Conservation (phyloP, 352 stramenopile species). For the Lagenidium giganteum region DNA sequence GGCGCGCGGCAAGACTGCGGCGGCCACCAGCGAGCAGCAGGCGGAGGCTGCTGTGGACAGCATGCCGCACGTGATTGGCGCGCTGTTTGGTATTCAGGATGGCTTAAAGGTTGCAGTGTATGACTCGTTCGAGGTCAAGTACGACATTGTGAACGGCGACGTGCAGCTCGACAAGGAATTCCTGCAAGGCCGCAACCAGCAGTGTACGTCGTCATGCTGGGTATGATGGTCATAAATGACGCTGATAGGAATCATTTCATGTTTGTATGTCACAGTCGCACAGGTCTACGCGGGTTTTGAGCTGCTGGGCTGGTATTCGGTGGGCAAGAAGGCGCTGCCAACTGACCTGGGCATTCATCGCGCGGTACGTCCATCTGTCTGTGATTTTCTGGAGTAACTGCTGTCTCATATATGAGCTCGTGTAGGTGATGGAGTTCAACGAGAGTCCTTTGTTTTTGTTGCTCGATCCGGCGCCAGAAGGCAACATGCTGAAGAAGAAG, state of each 20-base stretch:
- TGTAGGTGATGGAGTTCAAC: conserved; percentile 85
- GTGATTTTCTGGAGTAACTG: not conserved
- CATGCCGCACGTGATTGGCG: conserved; percentile 69
- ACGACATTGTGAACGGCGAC: conserved; percentile 41
- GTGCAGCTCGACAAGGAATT: conserved; percentile 84
- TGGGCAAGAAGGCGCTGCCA: conserved; percentile 58
- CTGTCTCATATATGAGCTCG: not conserved
- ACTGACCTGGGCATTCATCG: conserved; percentile 76
- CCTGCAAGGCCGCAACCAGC: conserved; percentile 66
- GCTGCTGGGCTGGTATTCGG: conserved; percentile 86
- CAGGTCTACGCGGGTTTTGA: conserved; percentile 87
- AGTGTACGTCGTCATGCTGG: conserved; percentile 40
- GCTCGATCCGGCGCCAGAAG: conserved; percentile 57
- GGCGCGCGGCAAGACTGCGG: too few species aligned
- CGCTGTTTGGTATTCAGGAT: conserved; percentile 91
- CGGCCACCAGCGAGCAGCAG: too few species aligned
- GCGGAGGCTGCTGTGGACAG: conserved; percentile 24
- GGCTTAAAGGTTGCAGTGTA: conserved; percentile 75
- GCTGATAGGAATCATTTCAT: not conserved
- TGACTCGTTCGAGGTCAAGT: conserved; percentile 88
- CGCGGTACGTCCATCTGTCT: conserved; percentile 39
- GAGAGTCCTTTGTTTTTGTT: conserved; percentile 81
- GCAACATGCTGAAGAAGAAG: conserved; percentile 76
- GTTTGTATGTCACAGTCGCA: conserved; percentile 31
- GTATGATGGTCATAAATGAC: too few species aligned